Evolutionary conservation across 495 filamentous ascomycete genomes (phyloP).

Genomic region (Podospora pseudopauciseta): DNA sequence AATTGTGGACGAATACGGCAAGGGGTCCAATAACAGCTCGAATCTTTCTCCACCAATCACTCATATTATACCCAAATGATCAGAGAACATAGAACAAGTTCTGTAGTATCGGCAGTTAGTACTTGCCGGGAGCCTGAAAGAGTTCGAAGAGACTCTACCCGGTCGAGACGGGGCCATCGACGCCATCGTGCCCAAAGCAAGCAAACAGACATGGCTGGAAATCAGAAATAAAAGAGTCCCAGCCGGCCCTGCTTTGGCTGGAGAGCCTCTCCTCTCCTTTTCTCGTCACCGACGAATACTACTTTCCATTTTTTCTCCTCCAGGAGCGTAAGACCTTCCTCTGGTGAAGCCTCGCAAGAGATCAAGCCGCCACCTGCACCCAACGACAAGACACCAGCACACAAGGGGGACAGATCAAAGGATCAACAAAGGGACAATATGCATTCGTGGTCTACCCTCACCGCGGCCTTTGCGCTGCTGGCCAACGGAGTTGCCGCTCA

Average conservation of each 20-base stretch:
- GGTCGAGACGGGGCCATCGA: slow-evolving; percentile 15
- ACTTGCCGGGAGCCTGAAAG: slow-evolving; percentile 25
- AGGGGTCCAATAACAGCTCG: slow-evolving; percentile 35
- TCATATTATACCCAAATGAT: slow-evolving; percentile 37
- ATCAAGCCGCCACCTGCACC: background rate
- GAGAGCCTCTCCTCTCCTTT: background rate
- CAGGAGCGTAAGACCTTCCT: background rate
- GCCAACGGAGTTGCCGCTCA: slow-evolving; percentile 46
- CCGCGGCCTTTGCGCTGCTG: slow-evolving; percentile 45
- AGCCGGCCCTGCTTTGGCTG: background rate
- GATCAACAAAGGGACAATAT: slow-evolving; percentile 37
- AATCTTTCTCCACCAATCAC: slow-evolving; percentile 36
- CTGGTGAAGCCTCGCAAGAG: slow-evolving; percentile 1
- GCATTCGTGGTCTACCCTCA: slow-evolving; percentile 46
- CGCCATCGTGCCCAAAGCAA: background rate
- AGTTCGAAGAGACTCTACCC: slow-evolving; percentile 16
- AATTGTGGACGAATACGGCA: slow-evolving; percentile 39
- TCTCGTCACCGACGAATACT: slow-evolving; percentile 3
- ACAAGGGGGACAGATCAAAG: slow-evolving; percentile 16
- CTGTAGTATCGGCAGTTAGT: slow-evolving; percentile 45
- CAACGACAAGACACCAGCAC: slow-evolving; percentile 8
- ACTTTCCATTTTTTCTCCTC: background rate
- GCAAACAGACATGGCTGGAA: slow-evolving; percentile 1
- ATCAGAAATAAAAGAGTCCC: slow-evolving; percentile 4
- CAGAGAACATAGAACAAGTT: slow-evolving; percentile 35